Percentiles rank a stretch among this genome's conserved stretches.
phyloP scores from a whole-genome alignment of 768 basidiomycete genomes.

The Auricularia sp. region DNA sequence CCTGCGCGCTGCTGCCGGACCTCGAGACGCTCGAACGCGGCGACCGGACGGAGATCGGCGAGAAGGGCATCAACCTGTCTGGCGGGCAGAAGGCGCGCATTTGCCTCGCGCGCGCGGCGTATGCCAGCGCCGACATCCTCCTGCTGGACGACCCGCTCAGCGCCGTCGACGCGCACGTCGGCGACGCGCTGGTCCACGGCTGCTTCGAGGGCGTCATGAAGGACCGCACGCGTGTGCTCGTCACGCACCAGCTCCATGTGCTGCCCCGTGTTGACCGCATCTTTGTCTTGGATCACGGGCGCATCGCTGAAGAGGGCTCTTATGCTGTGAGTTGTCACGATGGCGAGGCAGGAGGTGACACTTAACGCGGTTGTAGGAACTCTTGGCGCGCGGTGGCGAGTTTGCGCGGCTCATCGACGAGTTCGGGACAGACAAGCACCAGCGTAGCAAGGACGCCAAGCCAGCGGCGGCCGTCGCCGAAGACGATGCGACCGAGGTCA shows the following conservation, averaged over 20 bases:
- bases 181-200: conserved; percentile 52
- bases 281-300: conserved; percentile 11
- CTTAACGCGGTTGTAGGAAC: conserved; percentile 23
- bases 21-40: conserved; percentile 61
- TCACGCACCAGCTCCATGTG: conserved; percentile 12
- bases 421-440: conserved; percentile 28
- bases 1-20: conserved; percentile 64
- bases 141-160: conserved; percentile 75
- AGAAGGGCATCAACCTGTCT: conserved; percentile 58
- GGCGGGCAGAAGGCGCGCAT: conserved; percentile 49
- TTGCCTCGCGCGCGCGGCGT: conserved; percentile 66
- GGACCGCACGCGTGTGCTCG: conserved; percentile 20
- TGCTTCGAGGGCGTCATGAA: conserved; percentile 21
- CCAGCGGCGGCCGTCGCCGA: conserved; percentile 7
- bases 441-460: conserved; percentile 16
- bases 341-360: neutral
- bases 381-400: conserved; percentile 32
- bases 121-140: conserved; percentile 60
- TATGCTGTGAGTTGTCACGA: conserved; percentile 8
- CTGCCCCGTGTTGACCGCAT: conserved; percentile 14
- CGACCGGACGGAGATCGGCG: conserved; percentile 62
- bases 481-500: conserved; percentile 10
- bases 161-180: conserved; percentile 71
- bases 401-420: conserved; percentile 48
- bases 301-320: conserved; percentile 23